phyloP scores from a whole-genome alignment of 306 rosid genomes.

The Boehmeria nivea region DNA sequence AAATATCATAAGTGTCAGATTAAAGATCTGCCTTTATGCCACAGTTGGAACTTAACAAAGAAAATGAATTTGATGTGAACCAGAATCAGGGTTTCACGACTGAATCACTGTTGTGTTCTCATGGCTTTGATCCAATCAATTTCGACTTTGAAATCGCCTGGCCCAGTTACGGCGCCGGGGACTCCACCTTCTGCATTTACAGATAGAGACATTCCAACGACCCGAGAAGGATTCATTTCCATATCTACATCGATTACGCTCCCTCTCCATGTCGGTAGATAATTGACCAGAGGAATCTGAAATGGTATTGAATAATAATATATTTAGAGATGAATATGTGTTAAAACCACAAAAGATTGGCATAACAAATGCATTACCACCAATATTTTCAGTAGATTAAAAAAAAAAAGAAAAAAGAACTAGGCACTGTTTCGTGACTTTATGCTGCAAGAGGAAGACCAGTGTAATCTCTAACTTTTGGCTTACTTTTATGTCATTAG shows the following conservation, averaged over 20 bases:
- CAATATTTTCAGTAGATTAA: too few species aligned
- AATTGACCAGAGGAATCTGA: constrained; percentile 87
- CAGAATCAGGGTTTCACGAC: too few species aligned
- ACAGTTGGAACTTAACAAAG: too few species aligned
- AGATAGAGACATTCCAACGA: constrained; percentile 78
- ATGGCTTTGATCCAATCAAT: constrained; percentile 83
- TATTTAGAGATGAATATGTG: too few species aligned
- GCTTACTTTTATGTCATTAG: too few species aligned
- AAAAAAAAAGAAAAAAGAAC: too few species aligned
- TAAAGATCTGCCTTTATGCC: too few species aligned
- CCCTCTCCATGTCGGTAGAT: constrained; percentile 92
- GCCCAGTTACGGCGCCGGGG: constrained; percentile 73
- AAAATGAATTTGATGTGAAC: too few species aligned
- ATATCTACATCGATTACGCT: constrained; percentile 41
- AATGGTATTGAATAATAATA: not conserved
- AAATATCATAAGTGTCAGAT: too few species aligned
- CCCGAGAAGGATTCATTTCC: constrained; percentile 87
- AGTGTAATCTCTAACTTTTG: too few species aligned
- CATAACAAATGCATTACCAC: not conserved
- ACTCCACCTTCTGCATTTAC: constrained; percentile 84
- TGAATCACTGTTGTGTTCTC: constrained; percentile 30
- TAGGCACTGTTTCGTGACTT: not conserved
- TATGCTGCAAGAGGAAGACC: not conserved
- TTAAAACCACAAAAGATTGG: not conserved
- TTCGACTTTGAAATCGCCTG: constrained; percentile 79